Evolutionary conservation across 2,329 filamentous ascomycete species (phyloP).

Genomic region (Emmonsia crescens): DNA sequence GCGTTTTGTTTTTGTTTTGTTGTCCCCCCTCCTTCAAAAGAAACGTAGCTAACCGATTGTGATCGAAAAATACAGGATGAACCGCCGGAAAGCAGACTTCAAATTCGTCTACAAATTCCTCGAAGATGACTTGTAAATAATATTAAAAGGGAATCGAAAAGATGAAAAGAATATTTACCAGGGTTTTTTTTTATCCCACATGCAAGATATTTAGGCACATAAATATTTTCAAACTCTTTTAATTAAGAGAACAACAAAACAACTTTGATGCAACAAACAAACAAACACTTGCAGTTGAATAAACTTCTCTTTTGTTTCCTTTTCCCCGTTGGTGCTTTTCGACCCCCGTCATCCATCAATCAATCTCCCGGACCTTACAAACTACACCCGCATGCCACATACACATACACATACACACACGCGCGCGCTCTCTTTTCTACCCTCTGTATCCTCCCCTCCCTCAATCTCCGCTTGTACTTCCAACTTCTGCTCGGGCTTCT

Average conservation of each 20-base stretch:
- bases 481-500: neutral
- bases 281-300: neutral
- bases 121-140: conserved; percentile 68
- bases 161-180: neutral
- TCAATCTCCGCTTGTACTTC: neutral
- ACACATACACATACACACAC: neutral
- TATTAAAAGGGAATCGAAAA: too few relatives aligned
- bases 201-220: neutral
- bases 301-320: neutral
- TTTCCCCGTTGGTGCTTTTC: neutral
- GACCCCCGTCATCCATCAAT: neutral
- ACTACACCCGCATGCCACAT: neutral
- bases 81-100: conserved; percentile 92
- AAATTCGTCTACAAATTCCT: conserved; percentile 97
- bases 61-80: conserved; percentile 61
- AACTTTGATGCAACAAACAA: neutral
- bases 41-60: neutral
- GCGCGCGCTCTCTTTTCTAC: neutral
- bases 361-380: neutral
- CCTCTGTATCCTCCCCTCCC: neutral
- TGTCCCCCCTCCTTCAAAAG: conserved; percentile 3
- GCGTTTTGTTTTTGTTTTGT: conserved; percentile 29
- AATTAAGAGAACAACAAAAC: neutral
- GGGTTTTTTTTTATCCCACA: neutral
- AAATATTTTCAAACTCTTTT: neutral